Conservation (phyloP, 441 rosid species). For the Macaranga tanarius region DNA sequence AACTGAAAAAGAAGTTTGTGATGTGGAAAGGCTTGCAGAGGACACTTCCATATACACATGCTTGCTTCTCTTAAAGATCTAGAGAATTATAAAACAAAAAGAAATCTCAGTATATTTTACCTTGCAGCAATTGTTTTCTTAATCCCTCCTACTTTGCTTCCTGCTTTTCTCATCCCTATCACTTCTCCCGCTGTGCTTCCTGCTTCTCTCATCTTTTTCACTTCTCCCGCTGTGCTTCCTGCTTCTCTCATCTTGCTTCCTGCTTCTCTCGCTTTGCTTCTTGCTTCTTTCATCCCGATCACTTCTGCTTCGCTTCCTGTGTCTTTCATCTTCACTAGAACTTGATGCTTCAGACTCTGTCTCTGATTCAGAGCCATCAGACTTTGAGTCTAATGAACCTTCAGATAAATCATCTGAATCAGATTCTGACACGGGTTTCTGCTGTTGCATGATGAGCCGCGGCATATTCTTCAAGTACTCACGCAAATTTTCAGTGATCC, state of each 20-base stretch:
- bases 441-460: slow-evolving; percentile 88
- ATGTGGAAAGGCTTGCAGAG: background rate
- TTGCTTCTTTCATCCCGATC: slow-evolving; percentile 12
- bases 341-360: slow-evolving; percentile 42
- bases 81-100: background rate
- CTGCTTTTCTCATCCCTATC: slow-evolving; percentile 14
- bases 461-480: slow-evolving; percentile 97
- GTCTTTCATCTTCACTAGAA: slow-evolving; percentile 47
- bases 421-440: slow-evolving; percentile 39
- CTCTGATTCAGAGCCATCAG: slow-evolving; percentile 38
- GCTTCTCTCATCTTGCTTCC: slow-evolving; percentile 11
- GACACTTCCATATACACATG: slow-evolving; percentile 4
- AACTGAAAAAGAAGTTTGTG: background rate
- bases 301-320: slow-evolving; percentile 39
- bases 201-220: slow-evolving; percentile 43
- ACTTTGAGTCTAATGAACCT: slow-evolving; percentile 39
- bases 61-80: background rate
- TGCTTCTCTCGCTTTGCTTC: slow-evolving; percentile 36
- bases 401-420: slow-evolving; percentile 39
- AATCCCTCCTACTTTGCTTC: slow-evolving; percentile 39
- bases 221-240: slow-evolving; percentile 25
- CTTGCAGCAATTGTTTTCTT: background rate
- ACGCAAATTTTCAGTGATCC: slow-evolving; percentile 80
- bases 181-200: slow-evolving; percentile 43
- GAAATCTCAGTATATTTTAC: background rate